Conservation (phyloP, 768 basidiomycete genomes). For the Wakefieldia striispora region DNA sequence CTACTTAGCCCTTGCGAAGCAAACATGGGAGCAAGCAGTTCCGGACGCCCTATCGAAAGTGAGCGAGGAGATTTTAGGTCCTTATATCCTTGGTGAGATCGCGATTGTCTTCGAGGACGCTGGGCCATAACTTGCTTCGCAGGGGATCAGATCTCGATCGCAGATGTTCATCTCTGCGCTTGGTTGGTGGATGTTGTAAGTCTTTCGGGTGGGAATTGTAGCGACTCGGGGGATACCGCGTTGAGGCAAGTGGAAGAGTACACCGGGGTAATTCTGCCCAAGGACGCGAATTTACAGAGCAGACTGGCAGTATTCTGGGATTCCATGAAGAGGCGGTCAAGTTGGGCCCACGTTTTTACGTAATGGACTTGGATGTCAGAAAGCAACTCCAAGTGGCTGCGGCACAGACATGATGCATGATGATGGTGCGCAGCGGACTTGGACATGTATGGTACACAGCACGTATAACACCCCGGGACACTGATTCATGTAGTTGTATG, state of each 20-base stretch:
- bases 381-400: no score
- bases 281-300: constrained; percentile 41
- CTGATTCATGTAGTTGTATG: constrained; percentile 2
- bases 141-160: constrained; percentile 84
- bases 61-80: constrained; percentile 59
- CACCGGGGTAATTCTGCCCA: constrained; percentile 41
- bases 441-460: no score
- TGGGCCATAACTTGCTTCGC: background rate
- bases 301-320: constrained; percentile 78
- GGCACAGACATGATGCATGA: no score
- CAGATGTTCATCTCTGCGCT: constrained; percentile 75
- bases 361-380: background rate
- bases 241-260: constrained; percentile 52
- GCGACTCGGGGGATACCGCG: constrained; percentile 50
- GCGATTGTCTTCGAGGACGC: background rate
- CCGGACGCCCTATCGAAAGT: constrained; percentile 46
- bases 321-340: constrained; percentile 56
- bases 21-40: constrained; percentile 53
- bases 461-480: background rate
- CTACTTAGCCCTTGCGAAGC: constrained; percentile 49
- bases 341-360: constrained; percentile 67
- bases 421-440: no score
- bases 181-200: constrained; percentile 66
- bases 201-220: constrained; percentile 51
- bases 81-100: constrained; percentile 60